Evolutionary conservation across 1,284 basidiomycete species (phyloP), one percentile per base, ranked within the genome.

Genomic region (Grifola frondosa): DNA sequence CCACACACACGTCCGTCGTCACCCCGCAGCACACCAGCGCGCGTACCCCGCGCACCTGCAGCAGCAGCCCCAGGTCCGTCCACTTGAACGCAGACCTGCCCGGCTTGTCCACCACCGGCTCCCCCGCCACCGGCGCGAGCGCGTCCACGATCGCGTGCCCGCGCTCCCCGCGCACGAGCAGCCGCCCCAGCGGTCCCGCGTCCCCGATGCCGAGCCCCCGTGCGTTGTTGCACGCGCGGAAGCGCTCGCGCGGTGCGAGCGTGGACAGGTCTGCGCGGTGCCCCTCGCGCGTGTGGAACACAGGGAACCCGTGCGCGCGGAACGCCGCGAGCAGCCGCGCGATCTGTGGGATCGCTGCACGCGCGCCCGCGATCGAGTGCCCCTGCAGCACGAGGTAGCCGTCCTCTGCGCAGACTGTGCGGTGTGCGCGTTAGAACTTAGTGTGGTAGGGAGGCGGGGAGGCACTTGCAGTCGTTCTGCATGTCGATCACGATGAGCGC

Each of bases 221-320:
- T 8, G 38, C 12, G 12, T 21, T 38, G 34, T 46, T 46, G 11
- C 39, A 20, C 28, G 44, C 36, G n/a, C 39, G 38, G 30, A 26
- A 36, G 11, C 19, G 39, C 39, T 46, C 44, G 31, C 44, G 44
- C 19, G 42, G 15, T 9, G 39, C 20, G 26, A 46, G 33, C 28
- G 44, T 46, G 29, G 44, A 46, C 4, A 46, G 39, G 16, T 46
- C 44, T n/a, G 44, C 28, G 33, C 39, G 39, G 39, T 46, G 44
- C 9, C 44, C 44, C 23, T 46, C 44, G 44, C 44, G 44, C 16
- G 44, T 46, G 35, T 46, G 44, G 29, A 32, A 46, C 16, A 46
- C 31, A 19, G 44, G 39, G 24, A 31, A 46, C 20, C 28, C 26
- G 24, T 37, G 26, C 19, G 7, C n/a, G 10, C 44, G 44, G 20